Conservation (phyloP, 192 early-diverging fungal genomes). For the Entomortierella lignicola region DNA sequence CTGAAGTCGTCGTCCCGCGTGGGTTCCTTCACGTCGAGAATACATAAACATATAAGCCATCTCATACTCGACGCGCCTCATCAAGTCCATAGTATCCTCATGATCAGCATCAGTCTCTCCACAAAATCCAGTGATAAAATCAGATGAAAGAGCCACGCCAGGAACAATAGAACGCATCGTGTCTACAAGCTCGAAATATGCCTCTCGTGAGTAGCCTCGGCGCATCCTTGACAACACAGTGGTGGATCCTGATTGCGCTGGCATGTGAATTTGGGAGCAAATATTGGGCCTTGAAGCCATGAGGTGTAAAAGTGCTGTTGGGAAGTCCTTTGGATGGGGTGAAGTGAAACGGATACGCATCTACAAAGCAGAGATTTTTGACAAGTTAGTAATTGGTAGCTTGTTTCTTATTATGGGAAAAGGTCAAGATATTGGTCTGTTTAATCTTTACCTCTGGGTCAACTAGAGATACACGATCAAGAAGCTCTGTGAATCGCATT, state of each 20-base stretch:
- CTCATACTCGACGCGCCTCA: conserved; percentile 76
- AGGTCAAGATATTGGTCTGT: too few species aligned
- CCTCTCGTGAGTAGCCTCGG: conserved; percentile 78
- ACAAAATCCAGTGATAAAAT: conserved; percentile 83
- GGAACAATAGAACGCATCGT: conserved; percentile 77
- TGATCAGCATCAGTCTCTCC: conserved; percentile 82
- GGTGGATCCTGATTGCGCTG: conserved; percentile 78
- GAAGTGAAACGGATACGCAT: conserved; percentile 84
- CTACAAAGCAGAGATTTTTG: conserved; percentile 28
- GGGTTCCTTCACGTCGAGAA: conserved; percentile 80
- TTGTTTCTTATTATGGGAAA: too few species aligned
- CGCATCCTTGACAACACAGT: conserved; percentile 77
- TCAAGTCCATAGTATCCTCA: conserved; percentile 72
- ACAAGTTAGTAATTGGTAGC: neutral
- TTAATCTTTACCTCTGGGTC: conserved; percentile 66
- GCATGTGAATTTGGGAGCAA: conserved; percentile 80
- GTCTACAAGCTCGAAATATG: conserved; percentile 73
- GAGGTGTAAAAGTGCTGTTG: conserved; percentile 73
- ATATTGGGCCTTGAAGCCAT: conserved; percentile 77
- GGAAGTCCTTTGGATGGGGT: conserved; percentile 86
- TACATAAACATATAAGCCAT: conserved; percentile 87
- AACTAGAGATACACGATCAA: conserved; percentile 73
- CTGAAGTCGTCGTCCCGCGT: conserved; percentile 72
- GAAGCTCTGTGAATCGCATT: conserved; percentile 77
- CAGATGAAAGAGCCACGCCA: conserved; percentile 77